A percentile compares a stretch with the other conserved stretches of the same genome.
Conservation (phyloP, 2,329 filamentous ascomycete genomes). For the Fusarium secorum region DNA sequence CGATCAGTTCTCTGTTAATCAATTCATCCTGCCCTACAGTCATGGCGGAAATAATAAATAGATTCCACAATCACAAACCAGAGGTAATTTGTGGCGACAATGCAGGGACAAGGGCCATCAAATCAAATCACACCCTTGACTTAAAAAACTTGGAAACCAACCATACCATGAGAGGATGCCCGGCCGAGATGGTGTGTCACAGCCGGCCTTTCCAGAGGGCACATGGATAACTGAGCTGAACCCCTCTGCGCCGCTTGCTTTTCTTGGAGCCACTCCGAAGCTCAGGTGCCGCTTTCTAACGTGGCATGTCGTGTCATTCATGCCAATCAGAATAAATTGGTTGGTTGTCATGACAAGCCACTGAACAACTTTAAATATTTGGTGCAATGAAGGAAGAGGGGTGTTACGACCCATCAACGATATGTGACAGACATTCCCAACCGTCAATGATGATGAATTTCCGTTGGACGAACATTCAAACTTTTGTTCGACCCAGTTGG, state of each 20-base stretch:
- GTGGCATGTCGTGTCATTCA: constrained; percentile 21
- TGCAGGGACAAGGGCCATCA: constrained; percentile 31
- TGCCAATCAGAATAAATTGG: neutral
- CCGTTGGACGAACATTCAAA: constrained; percentile 11
- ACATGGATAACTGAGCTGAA: constrained; percentile 12
- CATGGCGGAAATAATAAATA: neutral
- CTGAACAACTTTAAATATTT: constrained; percentile 32
- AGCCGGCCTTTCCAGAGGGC: constrained; percentile 11
- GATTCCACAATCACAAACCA: neutral
- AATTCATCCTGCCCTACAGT: neutral
- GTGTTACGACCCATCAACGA: neutral
- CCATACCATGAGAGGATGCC: constrained; percentile 30
- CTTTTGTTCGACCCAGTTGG: constrained; percentile 3
- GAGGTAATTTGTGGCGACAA: neutral
- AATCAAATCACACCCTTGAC: constrained; percentile 23
- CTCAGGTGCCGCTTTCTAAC: constrained; percentile 8
- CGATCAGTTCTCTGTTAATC: neutral
- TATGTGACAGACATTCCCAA: neutral
- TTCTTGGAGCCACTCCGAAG: constrained; percentile 18
- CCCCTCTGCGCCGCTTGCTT: constrained; percentile 2
- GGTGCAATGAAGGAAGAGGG: neutral
- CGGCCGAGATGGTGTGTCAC: constrained; percentile 35
- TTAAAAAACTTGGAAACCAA: constrained; percentile 19
- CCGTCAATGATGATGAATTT: constrained; percentile 8
- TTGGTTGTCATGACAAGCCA: constrained; percentile 25